Evolutionary conservation across 2,329 filamentous ascomycete species (phyloP), one percentile per base, ranked within the genome.

Genomic region (Phyllosticta citrichinensis): DNA sequence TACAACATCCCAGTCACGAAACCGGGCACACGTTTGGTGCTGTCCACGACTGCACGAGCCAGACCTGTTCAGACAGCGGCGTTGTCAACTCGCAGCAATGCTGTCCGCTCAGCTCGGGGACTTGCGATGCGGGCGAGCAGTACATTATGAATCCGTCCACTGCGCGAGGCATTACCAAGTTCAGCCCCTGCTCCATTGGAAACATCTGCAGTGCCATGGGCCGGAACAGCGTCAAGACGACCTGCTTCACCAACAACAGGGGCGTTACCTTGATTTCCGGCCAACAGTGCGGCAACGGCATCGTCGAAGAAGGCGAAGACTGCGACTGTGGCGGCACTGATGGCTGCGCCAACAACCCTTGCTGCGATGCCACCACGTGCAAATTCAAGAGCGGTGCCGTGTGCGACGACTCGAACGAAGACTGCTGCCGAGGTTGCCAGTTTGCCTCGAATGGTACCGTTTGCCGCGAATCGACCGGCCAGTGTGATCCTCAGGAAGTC

Each of bases 121-220:
- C 77, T 0, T 99, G 94, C 73, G 80, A 95, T 73, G 94, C 94
- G 22, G 77, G 80, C 52, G 87, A 83, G n/a, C 75, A 81, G 63
- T 99, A 85, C 75, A 91, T 99, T 74, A 99, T 99, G 94, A 97
- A 97, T 71, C 94, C 94, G 0, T 94, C 89, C 11, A 94, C 93
- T 1, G 83, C 81, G 12, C 72, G 79, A 9, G 83, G 84, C 61
- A 90, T 97, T 70, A 87, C 81, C 0, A 77, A 81, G 52, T 99
- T 99, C 76, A 97, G 91, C 0, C 82, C 87, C 2, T 99, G 94
- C 77, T 88, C 86, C 24, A 82, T 99, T 65, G 94, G 94, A 65
- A 97, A 97, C 70, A 90, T 99, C 63, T 99, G 94, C 77, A 89
- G 88, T 5, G 91, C 90, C 30, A 80, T 99, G 65, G 85, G 83